Conservation (phyloP, 192 early-diverging fungal species). For the Paraglomus brasilianum region DNA sequence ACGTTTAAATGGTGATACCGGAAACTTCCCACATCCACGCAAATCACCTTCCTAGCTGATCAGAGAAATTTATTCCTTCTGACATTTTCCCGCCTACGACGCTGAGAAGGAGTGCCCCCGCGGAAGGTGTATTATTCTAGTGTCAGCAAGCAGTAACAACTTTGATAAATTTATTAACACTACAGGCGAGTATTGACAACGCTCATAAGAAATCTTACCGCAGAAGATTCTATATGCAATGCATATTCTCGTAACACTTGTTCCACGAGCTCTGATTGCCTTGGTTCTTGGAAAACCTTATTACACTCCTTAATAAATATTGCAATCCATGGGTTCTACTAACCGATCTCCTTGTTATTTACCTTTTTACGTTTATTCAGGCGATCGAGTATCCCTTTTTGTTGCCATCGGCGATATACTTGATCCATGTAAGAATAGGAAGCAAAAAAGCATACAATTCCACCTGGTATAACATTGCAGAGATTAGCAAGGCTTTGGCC, state of each 20-base stretch:
- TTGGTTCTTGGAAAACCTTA: constrained; percentile 73
- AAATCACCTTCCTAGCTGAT: constrained; percentile 79
- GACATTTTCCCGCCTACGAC: constrained; percentile 92
- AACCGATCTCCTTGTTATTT: not conserved
- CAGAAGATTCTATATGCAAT: constrained; percentile 38
- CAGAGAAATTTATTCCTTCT: constrained; percentile 92
- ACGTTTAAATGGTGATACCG: no score
- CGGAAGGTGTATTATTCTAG: constrained; percentile 25
- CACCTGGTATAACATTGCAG: constrained; percentile 73
- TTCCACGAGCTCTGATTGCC: constrained; percentile 52
- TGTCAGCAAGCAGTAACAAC: constrained; percentile 4
- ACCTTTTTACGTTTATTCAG: constrained; percentile 65
- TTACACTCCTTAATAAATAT: constrained; percentile 20
- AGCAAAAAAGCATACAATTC: constrained; percentile 86
- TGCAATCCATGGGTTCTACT: not conserved
- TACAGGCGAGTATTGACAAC: no score
- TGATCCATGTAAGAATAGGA: constrained; percentile 75
- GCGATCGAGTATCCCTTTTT: constrained; percentile 40
- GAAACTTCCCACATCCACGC: no score
- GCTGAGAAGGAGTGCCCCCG: constrained; percentile 79
- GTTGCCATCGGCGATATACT: constrained; percentile 58
- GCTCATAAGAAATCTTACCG: no score
- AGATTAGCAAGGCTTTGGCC: constrained; percentile 71
- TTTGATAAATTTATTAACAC: constrained; percentile 11
- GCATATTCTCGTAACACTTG: constrained; percentile 61